Conservation (phyloP, 176 grass and related monocot species). For the Triticum dicoccoides region DNA sequence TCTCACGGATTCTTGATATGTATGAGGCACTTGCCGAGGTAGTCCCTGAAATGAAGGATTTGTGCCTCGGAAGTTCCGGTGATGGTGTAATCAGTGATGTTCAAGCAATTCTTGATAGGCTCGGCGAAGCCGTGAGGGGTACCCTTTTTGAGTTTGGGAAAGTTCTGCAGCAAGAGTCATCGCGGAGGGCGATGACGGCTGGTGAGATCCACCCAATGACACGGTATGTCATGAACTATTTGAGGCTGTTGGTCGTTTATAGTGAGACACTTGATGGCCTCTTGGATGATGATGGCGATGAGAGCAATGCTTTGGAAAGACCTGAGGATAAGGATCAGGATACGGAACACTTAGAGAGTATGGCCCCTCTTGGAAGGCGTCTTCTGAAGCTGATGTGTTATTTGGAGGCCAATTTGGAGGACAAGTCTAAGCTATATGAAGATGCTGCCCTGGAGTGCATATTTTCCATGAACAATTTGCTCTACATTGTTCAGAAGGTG, state of each 20-base stretch:
- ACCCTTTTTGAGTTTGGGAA: conserved; percentile 79
- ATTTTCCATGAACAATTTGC: conserved; percentile 98
- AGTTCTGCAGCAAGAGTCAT: conserved; percentile 68
- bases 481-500: conserved; percentile 82
- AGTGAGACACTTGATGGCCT: conserved; percentile 59
- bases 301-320: conserved; percentile 17
- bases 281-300: conserved; percentile 43
- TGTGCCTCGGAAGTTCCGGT: conserved; percentile 57
- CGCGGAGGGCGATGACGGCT: conserved; percentile 58
- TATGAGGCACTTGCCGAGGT: conserved; percentile 79
- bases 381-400: conserved; percentile 76
- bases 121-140: conserved; percentile 74
- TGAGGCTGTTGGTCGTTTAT: conserved; percentile 76
- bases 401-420: conserved; percentile 81
- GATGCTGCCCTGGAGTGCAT: conserved; percentile 71
- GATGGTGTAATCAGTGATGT: conserved; percentile 67
- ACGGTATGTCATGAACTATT: conserved; percentile 96
- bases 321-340: conserved; percentile 47
- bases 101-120: conserved; percentile 60
- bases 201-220: conserved; percentile 91
- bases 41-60: conserved; percentile 68
- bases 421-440: conserved; percentile 96
- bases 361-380: conserved; percentile 57
- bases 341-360: conserved; percentile 51
- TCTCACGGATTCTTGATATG: conserved; percentile 85